A percentile compares a stretch with the other conserved stretches of the same genome.
phyloP scores from a whole-genome alignment of 129 eudicot genomes.

The Oenanthe sinensis region DNA sequence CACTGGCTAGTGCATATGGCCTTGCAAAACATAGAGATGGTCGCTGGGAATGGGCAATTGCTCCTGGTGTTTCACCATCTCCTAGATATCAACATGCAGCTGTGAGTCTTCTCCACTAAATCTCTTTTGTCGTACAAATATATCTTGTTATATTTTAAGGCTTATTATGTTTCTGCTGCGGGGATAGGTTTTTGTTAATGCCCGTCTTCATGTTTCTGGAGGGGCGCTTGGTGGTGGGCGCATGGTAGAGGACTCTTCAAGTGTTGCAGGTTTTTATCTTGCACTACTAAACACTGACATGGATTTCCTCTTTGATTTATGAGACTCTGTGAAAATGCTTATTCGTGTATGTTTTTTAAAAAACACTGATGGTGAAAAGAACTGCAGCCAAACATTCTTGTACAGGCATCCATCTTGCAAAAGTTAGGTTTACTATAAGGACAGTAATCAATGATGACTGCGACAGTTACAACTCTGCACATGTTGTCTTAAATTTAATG shows the following conservation, averaged over 20 bases:
- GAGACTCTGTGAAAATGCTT: neutral
- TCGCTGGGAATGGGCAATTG: conserved; percentile 99
- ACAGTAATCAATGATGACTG: neutral
- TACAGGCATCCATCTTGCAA: neutral
- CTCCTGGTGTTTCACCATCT: conserved; percentile 99
- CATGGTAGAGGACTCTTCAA: conserved; percentile 99
- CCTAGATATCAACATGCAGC: conserved; percentile 98
- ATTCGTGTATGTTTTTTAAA: neutral
- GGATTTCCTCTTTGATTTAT: neutral
- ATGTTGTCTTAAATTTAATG: neutral
- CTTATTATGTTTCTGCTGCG: neutral
- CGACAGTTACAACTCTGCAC: neutral
- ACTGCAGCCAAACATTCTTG: neutral
- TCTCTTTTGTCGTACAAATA: neutral
- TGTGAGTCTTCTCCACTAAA: conserved; percentile 30
- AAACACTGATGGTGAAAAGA: neutral
- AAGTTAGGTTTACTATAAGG: neutral
- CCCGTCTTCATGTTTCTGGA: conserved; percentile 98
- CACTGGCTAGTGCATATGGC: conserved; percentile 89
- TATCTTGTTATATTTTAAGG: neutral
- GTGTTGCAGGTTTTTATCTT: conserved; percentile 70
- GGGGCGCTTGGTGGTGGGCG: conserved; percentile 99
- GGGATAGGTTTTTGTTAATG: conserved; percentile 90
- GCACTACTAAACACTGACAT: conserved; percentile 7
- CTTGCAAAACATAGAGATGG: conserved; percentile 98